Evolutionary conservation across 2,329 filamentous ascomycete genomes (phyloP).

Genomic region (Sphaceloma murrayae): DNA sequence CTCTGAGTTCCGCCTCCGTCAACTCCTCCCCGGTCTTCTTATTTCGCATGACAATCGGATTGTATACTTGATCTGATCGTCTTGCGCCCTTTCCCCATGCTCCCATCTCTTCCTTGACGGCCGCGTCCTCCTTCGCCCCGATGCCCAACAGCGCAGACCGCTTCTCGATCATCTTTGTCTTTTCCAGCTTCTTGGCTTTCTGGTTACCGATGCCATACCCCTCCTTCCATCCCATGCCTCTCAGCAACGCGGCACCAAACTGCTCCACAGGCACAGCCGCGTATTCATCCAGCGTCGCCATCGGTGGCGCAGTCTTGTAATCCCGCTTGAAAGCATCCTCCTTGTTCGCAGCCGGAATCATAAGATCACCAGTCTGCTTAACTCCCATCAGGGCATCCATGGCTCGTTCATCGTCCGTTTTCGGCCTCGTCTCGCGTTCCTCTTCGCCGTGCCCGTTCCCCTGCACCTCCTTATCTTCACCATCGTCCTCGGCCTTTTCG

Average conservation of each 20-base stretch:
- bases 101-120: conserved; percentile 59
- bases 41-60: conserved; percentile 52
- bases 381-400: conserved; percentile 39
- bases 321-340: conserved; percentile 61
- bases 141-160: conserved; percentile 77
- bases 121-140: conserved; percentile 68
- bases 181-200: conserved; percentile 34
- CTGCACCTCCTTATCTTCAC: conserved; percentile 23
- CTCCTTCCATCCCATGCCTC: conserved; percentile 92
- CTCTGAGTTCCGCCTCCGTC: conserved; percentile 52
- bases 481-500: conserved; percentile 24
- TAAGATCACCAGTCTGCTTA: conserved; percentile 28
- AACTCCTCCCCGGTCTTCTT: conserved; percentile 53
- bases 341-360: conserved; percentile 44
- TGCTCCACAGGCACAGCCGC: conserved; percentile 84
- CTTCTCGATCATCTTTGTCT: conserved; percentile 56
- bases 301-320: conserved; percentile 61
- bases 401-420: conserved; percentile 48
- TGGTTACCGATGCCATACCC: conserved; percentile 50
- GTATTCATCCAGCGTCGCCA: conserved; percentile 73
- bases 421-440: background rate
- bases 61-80: conserved; percentile 52
- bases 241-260: conserved; percentile 80
- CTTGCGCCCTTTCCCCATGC: conserved; percentile 62
- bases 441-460: conserved; percentile 18